Conservation (phyloP, 2,329 filamentous ascomycete genomes). For the Fusarium tricinctum region DNA sequence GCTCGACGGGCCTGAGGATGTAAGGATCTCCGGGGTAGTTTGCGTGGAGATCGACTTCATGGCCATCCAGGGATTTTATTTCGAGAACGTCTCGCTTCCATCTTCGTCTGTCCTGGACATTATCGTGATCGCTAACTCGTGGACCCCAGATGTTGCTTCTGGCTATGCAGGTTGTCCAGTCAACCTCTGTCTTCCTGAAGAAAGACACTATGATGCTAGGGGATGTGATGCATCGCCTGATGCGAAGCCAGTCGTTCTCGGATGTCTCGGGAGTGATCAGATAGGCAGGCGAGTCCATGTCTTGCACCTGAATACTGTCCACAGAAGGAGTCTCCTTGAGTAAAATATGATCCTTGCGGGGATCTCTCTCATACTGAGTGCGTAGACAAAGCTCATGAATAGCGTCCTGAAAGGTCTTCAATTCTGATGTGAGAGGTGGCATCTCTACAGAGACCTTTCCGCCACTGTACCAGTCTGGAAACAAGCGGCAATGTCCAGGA, state of each 20-base stretch:
- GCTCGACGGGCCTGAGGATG: not conserved
- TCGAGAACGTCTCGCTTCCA: conserved; percentile 2
- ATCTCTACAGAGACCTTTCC: conserved; percentile 10
- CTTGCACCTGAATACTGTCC: not conserved
- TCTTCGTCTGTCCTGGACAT: not conserved
- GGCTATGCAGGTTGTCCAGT: conserved; percentile 40
- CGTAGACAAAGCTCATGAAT: not conserved
- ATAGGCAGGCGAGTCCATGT: conserved; percentile 29
- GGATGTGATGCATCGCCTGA: conserved; percentile 43
- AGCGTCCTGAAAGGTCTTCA: not conserved
- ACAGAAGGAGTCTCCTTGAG: conserved; percentile 28
- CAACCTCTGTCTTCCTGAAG: conserved; percentile 1
- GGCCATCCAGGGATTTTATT: not conserved
- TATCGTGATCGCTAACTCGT: not conserved
- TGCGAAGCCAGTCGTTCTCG: conserved; percentile 44
- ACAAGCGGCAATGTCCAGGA: conserved; percentile 16
- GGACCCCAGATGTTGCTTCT: conserved; percentile 45
- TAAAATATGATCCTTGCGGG: conserved; percentile 17
- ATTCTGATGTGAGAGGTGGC: conserved; percentile 16
- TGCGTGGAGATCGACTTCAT: not conserved
- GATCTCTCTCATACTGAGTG: not conserved
- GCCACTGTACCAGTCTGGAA: conserved; percentile 15
- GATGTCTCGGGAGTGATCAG: conserved; percentile 35
- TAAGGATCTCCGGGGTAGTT: conserved; percentile 5
- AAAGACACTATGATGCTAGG: conserved; percentile 24